Conservation (phyloP, 2,329 filamentous ascomycete genomes). For the Seiridium cupressi region DNA sequence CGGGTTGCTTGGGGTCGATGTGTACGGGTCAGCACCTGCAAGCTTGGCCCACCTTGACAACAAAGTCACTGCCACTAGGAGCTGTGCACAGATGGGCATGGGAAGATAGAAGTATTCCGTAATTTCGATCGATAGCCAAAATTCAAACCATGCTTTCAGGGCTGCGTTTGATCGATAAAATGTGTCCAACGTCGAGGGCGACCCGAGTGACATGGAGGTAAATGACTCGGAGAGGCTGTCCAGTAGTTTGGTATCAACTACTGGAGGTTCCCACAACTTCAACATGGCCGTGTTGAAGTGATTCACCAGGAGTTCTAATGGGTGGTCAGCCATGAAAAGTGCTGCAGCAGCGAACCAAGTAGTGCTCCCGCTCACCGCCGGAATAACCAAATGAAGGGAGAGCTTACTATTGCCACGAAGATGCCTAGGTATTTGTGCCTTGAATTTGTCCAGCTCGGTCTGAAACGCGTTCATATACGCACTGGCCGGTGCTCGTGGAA, state of each 20-base stretch:
- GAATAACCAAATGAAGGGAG: too few species aligned
- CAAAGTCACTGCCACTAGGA: constrained; percentile 50
- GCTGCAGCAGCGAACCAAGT: background rate
- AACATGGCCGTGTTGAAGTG: constrained; percentile 40
- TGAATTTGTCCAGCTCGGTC: constrained; percentile 41
- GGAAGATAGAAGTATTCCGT: constrained; percentile 43
- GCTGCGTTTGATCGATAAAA: constrained; percentile 49
- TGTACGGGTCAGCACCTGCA: constrained; percentile 31
- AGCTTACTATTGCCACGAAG: constrained; percentile 37
- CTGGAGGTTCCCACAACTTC: constrained; percentile 46
- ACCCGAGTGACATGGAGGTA: constrained; percentile 32
- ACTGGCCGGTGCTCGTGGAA: constrained; percentile 38
- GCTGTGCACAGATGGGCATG: constrained; percentile 40
- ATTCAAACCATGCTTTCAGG: constrained; percentile 47
- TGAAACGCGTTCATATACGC: constrained; percentile 47
- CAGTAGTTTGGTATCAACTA: constrained; percentile 38
- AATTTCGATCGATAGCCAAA: constrained; percentile 43
- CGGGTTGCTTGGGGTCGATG: background rate
- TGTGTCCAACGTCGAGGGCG: constrained; percentile 43
- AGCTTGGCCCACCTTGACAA: constrained; percentile 50
- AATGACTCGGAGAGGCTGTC: constrained; percentile 42
- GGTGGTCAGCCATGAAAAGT: background rate
- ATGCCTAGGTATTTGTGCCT: constrained; percentile 29
- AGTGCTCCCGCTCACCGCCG: too few species aligned
- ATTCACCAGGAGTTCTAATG: constrained; percentile 34